Evolutionary conservation across 2,329 filamentous ascomycete genomes (phyloP).

Genomic region (Phymatotrichopsis omnivora): DNA sequence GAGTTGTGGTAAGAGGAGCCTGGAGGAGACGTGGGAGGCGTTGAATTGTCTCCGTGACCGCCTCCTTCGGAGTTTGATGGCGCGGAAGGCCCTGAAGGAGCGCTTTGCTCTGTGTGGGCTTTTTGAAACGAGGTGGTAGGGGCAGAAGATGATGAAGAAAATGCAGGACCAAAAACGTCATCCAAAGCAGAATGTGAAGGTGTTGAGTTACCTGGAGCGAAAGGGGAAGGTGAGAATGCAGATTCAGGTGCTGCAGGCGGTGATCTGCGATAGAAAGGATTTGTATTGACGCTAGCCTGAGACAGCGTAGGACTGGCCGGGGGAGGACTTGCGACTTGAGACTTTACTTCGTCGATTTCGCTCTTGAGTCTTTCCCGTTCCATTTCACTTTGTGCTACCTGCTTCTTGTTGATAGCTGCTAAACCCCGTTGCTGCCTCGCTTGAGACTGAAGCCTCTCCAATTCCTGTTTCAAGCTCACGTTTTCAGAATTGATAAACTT

Average conservation of each 20-base stretch:
- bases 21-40: slow-evolving; percentile 54
- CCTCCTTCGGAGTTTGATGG: slow-evolving; percentile 30
- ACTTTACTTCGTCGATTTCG: slow-evolving; percentile 53
- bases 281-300: slow-evolving; percentile 61
- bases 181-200: slow-evolving; percentile 22
- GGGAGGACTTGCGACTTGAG: slow-evolving; percentile 56
- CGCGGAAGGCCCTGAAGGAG: slow-evolving; percentile 23
- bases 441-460: slow-evolving; percentile 87
- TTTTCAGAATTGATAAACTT: slow-evolving; percentile 72
- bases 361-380: slow-evolving; percentile 79
- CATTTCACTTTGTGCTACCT: slow-evolving; percentile 76
- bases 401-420: slow-evolving; percentile 97
- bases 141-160: slow-evolving; percentile 24
- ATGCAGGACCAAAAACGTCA: slow-evolving; percentile 29
- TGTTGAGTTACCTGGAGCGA: slow-evolving; percentile 32
- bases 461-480: slow-evolving; percentile 70
- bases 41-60: slow-evolving; percentile 40
- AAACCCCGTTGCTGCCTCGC: slow-evolving; percentile 92
- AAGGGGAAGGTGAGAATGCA: slow-evolving; percentile 42
- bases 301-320: slow-evolving; percentile 37
- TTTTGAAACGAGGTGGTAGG: slow-evolving; percentile 26
- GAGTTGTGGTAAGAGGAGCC: slow-evolving; percentile 44
- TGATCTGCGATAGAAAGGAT: slow-evolving; percentile 81
- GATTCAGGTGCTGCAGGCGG: slow-evolving; percentile 48
- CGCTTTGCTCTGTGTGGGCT: slow-evolving; percentile 16